These are phyloP conservation scores for Corinectria fuckeliana DNA, from an alignment of 2,329 filamentous ascomycete species.

Conservation along the genomic window DNA sequence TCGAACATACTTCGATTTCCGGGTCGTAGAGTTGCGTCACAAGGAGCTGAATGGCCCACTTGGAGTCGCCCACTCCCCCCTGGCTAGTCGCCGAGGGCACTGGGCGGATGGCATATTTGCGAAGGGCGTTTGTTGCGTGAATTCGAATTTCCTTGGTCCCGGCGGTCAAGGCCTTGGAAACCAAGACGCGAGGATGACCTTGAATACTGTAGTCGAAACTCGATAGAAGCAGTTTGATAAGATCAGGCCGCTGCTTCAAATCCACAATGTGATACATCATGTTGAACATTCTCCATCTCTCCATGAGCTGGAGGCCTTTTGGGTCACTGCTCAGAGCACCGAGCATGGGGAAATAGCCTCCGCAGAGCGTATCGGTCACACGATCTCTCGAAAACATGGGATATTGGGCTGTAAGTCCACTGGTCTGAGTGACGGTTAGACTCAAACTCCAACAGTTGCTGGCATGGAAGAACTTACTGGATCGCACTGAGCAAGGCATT, in stretches of 20 bases:
- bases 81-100: conserved; percentile 46
- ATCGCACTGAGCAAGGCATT: conserved; percentile 95
- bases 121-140: conserved; percentile 82
- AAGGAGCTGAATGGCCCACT: conserved; percentile 96
- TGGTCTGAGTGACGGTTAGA: conserved; percentile 55
- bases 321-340: conserved; percentile 84
- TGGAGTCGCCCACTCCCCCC: conserved; percentile 68
- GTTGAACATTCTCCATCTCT: conserved; percentile 97
- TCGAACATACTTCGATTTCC: conserved; percentile 94
- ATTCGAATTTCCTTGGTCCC: conserved; percentile 92
- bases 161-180: conserved; percentile 92
- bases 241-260: conserved; percentile 85
- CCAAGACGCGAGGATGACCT: conserved; percentile 87
- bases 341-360: conserved; percentile 93
- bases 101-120: conserved; percentile 77
- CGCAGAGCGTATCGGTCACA: conserved; percentile 84
- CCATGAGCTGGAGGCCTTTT: conserved; percentile 86
- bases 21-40: conserved; percentile 98
- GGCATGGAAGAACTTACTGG: conserved; percentile 60
- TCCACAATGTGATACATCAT: conserved; percentile 99
- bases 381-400: conserved; percentile 89
- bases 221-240: conserved; percentile 85
- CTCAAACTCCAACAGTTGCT: conserved; percentile 14
- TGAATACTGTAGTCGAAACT: conserved; percentile 92
- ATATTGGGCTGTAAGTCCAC: conserved; percentile 77